Percentiles rank a stretch among this genome's conserved stretches.
These are phyloP conservation scores for Juncus inflexus DNA, from an alignment of 176 grass and related monocot genomes.

Conservation along the genomic window DNA sequence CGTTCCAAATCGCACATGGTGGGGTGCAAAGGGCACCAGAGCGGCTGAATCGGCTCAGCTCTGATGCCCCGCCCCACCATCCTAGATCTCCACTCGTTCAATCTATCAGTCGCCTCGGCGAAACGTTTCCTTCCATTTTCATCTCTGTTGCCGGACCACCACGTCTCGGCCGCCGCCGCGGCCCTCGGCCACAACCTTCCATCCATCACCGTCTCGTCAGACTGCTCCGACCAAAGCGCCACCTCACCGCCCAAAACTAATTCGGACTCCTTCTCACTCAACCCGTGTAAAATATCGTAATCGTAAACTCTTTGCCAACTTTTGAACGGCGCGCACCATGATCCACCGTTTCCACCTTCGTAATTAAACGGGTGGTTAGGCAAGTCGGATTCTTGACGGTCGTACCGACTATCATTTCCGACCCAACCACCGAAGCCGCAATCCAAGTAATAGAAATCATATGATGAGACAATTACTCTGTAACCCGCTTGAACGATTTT, in stretches of 20 bases:
- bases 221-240: conserved; percentile 91
- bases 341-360: conserved; percentile 74
- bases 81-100: conserved; percentile 67
- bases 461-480: conserved; percentile 76
- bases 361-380: conserved; percentile 70
- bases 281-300: conserved; percentile 91
- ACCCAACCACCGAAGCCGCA: conserved; percentile 88
- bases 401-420: conserved; percentile 90
- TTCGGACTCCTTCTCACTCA: conserved; percentile 55
- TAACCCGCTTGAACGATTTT: conserved; percentile 65
- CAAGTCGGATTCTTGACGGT: conserved; percentile 65
- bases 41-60: conserved; percentile 78
- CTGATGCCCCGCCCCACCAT: conserved; percentile 82
- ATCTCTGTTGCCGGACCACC: conserved; percentile 90
- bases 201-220: conserved; percentile 68
- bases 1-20: conserved; percentile 70
- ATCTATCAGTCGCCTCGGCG: conserved; percentile 58
- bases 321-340: conserved; percentile 94
- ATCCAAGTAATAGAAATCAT: conserved; percentile 94
- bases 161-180: conserved; percentile 62
- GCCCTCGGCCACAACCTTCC: conserved; percentile 69
- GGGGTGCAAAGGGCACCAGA: conserved; percentile 67
- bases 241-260: conserved; percentile 81
- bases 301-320: conserved; percentile 94
- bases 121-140: conserved; percentile 59